These are phyloP conservation scores for Aphanomyces cochlioides DNA, from an alignment of 352 stramenopile species.

Conservation along the genomic window DNA sequence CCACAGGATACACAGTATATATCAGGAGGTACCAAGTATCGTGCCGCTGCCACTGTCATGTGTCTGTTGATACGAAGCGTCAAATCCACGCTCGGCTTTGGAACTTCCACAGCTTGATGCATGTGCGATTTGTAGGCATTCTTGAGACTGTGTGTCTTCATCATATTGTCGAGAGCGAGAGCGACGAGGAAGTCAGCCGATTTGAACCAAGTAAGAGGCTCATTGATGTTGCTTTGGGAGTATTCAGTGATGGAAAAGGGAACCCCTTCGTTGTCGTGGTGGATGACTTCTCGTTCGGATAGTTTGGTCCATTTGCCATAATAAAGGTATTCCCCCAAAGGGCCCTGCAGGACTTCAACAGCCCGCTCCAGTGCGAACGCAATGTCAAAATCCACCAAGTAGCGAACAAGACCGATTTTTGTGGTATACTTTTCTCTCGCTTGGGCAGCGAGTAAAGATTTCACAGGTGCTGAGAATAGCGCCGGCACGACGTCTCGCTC, in stretches of 20 bases:
- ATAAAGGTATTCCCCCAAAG: background rate
- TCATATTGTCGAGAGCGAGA: background rate
- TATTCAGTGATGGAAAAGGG: background rate
- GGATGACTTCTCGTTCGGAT: background rate
- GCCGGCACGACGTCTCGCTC: conserved; percentile 11
- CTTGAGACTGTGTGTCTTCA: background rate
- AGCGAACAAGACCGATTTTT: background rate
- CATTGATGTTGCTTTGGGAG: background rate
- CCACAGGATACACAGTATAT: too few species aligned
- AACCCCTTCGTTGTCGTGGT: background rate
- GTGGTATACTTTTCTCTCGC: background rate
- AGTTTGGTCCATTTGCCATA: conserved; percentile 4
- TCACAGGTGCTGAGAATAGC: conserved; percentile 1
- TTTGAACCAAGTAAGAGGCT: background rate
- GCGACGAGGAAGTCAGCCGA: background rate
- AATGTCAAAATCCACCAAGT: background rate
- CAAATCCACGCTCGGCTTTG: background rate
- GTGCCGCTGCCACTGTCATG: background rate
- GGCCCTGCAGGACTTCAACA: background rate
- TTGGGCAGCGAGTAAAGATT: background rate
- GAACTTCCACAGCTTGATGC: background rate
- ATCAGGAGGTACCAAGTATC: background rate
- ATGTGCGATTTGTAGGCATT: background rate
- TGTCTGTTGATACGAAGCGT: background rate
- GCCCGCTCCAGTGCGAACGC: background rate